phyloP scores from a whole-genome alignment of 2,329 filamentous ascomycete species.

The Paecilomyces dactylethromorphus region DNA sequence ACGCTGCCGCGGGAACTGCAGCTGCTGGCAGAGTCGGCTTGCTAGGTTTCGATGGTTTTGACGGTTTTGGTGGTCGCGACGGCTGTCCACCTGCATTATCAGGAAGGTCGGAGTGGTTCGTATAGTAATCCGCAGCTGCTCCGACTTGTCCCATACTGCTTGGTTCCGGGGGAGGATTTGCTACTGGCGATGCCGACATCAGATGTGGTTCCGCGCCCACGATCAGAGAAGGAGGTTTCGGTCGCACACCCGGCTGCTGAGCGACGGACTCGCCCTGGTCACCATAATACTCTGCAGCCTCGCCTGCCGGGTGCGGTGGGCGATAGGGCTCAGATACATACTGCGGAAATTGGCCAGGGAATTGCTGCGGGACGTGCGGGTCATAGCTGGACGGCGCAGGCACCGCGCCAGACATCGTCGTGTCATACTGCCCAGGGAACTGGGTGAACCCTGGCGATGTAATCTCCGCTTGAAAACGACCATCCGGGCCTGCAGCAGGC shows the following conservation, averaged over 20 bases:
- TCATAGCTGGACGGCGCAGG: constrained; percentile 29
- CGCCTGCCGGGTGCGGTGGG: constrained; percentile 43
- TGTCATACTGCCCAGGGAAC: constrained; percentile 26
- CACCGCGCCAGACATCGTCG: constrained; percentile 11
- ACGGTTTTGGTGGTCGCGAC: neutral
- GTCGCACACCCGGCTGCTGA: constrained; percentile 54
- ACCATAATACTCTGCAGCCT: constrained; percentile 56
- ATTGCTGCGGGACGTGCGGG: constrained; percentile 50
- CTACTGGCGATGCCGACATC: constrained; percentile 43
- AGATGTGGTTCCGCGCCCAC: constrained; percentile 52
- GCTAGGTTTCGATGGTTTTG: neutral
- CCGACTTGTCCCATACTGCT: constrained; percentile 41
- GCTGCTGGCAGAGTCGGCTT: neutral
- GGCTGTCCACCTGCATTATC: constrained; percentile 19
- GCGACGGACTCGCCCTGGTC: constrained; percentile 56
- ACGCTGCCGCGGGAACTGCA: constrained; percentile 23
- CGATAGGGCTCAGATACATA: constrained; percentile 41
- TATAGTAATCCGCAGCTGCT: constrained; percentile 54
- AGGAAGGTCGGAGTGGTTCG: constrained; percentile 14
- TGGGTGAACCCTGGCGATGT: constrained; percentile 25
- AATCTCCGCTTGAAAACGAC: constrained; percentile 23
- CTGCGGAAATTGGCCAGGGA: constrained; percentile 51
- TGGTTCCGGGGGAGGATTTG: constrained; percentile 53
- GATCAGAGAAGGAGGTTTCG: constrained; percentile 47
- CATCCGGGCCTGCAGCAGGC: constrained; percentile 15